Evolutionary conservation across 2,329 filamentous ascomycete species (phyloP).

Genomic region (Fusarium euwallaceae): DNA sequence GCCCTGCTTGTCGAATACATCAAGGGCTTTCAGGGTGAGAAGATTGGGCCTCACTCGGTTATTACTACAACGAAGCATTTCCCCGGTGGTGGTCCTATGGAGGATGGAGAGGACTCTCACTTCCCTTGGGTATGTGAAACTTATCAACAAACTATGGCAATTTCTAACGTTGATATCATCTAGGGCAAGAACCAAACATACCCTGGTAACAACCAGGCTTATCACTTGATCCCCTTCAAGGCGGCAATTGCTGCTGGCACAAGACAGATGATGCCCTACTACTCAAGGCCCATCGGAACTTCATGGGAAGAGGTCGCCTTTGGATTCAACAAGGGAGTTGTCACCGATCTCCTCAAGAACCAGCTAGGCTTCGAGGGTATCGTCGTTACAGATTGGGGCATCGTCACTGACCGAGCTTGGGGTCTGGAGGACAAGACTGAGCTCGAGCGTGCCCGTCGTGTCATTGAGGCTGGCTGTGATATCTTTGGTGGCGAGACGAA

Average conservation of each 20-base stretch:
- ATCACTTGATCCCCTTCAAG: constrained; percentile 64
- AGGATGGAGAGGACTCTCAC: constrained; percentile 65
- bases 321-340: constrained; percentile 64
- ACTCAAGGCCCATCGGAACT: constrained; percentile 61
- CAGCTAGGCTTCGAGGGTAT: constrained; percentile 65
- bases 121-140: constrained; percentile 52
- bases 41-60: constrained; percentile 59
- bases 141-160: constrained; percentile 24
- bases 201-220: constrained; percentile 62
- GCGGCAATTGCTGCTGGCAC: constrained; percentile 63
- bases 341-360: constrained; percentile 62
- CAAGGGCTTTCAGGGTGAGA: constrained; percentile 61
- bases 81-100: constrained; percentile 62
- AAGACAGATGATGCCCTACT: constrained; percentile 66
- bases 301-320: constrained; percentile 63
- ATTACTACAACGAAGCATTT: constrained; percentile 67
- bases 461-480: constrained; percentile 65
- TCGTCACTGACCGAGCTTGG: constrained; percentile 66
- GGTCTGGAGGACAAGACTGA: constrained; percentile 59
- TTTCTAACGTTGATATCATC: not conserved
- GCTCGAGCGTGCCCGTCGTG: constrained; percentile 50
- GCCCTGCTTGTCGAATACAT: constrained; percentile 59
- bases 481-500: constrained; percentile 64
- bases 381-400: constrained; percentile 66
- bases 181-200: constrained; percentile 65